Evolutionary conservation across 2,329 filamentous ascomycete genomes (phyloP), one percentile per base, ranked within the genome.

Genomic region (Sodiomyces alkalinus): DNA sequence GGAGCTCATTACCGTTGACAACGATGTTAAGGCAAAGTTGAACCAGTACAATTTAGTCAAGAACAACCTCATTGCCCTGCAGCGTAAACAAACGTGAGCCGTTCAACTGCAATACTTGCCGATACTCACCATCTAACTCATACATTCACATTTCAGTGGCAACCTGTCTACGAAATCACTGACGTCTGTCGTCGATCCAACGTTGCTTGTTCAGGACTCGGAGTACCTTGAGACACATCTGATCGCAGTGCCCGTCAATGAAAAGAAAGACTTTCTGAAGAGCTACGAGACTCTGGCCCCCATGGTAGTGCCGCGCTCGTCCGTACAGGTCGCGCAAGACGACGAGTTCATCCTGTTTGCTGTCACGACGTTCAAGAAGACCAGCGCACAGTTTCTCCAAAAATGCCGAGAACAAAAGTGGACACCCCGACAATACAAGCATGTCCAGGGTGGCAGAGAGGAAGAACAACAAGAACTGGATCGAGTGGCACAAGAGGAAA

Each of bases 211-310:
- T 38, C 80, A 79, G 52, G 76, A 93, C 49, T 94, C 86, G 13
- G 90, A 98, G 57, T 96, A 93, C 56, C 75, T 98, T 42, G 85
- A 94, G 58, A 94, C 90, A 17, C 86, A 94, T 50, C 74, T 98
- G 17, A 67, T 98, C 40, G 90, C 82, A 13, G 81, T 98, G 7
- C 90, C 90, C 3, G 72, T 68, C 26, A 74, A 73, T 40, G 62
- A 70, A 32, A 75, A 79, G 44, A 93, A 92, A 51, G 87, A 96
- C 21, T 98, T 93, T 47, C 59, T 92, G 39, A 78, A 78, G 49
- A 73, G 65, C 38, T 98, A 98, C 57, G 90, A 98, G 55, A 86
- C 81, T 1, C 53, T 96, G 31, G 62, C 79, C 1, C 77, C 80
- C 10, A 92, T 93, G 82, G 83, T 96, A 2, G 87, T 98, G 3